Evolutionary conservation across 176 grass and related monocot species (phyloP), one percentile per base, ranked within the genome.

Genomic region (Triticum urartu): DNA sequence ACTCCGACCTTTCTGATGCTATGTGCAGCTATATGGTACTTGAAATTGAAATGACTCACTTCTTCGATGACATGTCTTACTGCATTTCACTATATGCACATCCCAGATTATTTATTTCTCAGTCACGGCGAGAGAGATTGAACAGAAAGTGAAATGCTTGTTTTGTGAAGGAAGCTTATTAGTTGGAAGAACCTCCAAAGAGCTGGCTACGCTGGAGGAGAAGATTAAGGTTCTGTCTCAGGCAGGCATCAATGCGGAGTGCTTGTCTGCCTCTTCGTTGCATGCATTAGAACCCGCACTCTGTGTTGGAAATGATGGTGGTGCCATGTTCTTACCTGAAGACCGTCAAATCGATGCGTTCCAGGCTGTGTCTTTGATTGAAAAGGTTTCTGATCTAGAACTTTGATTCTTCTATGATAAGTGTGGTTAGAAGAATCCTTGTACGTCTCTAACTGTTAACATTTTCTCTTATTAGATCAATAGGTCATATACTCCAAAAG

Each of bases 311-410:
- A 86, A 89, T 4, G 84, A 95, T 86, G 91, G 88, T 24, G 91
- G 88, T 85, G 96, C 91, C 77, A 89, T 91, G 70, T 91, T 94
- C 71, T 72, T 98, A 73, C 90, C 90, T 5, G 86, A 94, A 33
- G 95, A 98, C 54, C 93, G 90, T 71, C 93, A 98, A 54, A 70
- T 98, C 58, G 95, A 95, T 87, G 95, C 93, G 0, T 88, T 85
- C 79, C 84, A 89, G 88, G 86, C 95, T 13, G 90, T 95, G 78
- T 93, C 95, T 47, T 95, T 88, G 62, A 95, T 98, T 75, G 86
- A 95, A 92, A 92, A 98, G 93, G 95, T 98, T 75, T 83, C 25
- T 70, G 79, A 15, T 74, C 1, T 36, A 47, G 2, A 66, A 42
- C 36, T 68, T 54, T 4, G 28, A 17, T 80, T 66, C 22, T 64